Evolutionary conservation across 495 filamentous ascomycete species (phyloP), one percentile per base, ranked within the genome.

Genomic region (Penicillium ucsense): DNA sequence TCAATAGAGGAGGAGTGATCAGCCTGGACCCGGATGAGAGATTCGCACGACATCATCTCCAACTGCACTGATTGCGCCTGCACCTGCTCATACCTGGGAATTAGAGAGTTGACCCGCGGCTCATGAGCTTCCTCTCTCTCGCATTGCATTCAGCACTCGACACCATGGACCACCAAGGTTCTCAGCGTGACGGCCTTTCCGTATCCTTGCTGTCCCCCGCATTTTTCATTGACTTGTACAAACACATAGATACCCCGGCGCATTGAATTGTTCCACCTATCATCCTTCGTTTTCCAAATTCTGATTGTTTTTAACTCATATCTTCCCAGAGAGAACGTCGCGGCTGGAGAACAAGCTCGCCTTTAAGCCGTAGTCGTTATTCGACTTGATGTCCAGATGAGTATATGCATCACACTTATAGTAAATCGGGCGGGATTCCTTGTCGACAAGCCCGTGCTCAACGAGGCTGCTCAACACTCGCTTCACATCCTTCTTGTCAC

Each of bases 351-450:
- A 76, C 61, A 73, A 49, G 49, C 70, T 75, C 35, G 84, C 79
- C 57, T 74, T 76, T 39, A 94, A 67, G 31, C 76, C 76, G 68
- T 80, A 91, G 6, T 75, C 62, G 63, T 92, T 95, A 7, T 74
- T 72, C 2, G 70, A 67, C 35, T 71, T 74, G 33, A 94, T 79
- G 7, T 78, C 78, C 30, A 94, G 66, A 54, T 83, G 67, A 2
- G 89, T 91, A 52, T 78, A 90, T 1, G 80, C 85, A 73, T 94
- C 88, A 72, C 71, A 76, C 59, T 94, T 92, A 62, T 94, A 94
- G 50, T 85, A 90, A 43, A 94, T 78, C 9, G 72, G 69, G 47
- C 60, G 68, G 0, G 66, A 64, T 3, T 60, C 61, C 29, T 49
- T 47, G 20, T 70, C 69, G 12, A 83, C 71, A 46, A 91, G 57